Conservation (phyloP, 73 alveolate genomes). For the Symbiodinium natans region DNA sequence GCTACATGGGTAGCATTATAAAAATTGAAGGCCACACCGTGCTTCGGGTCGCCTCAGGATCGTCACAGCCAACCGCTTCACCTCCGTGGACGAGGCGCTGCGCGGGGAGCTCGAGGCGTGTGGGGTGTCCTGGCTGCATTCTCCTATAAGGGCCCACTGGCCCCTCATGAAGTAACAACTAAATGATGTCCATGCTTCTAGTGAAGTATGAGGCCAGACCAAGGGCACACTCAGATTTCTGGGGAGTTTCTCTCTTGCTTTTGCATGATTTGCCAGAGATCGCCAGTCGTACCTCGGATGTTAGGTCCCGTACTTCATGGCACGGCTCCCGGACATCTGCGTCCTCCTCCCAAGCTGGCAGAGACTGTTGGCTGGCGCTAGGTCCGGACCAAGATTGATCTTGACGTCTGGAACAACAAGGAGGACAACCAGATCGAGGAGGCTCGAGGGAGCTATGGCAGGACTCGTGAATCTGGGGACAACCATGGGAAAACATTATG, state of each 20-base stretch:
- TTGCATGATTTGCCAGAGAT: too few relatives aligned
- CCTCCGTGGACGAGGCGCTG: slow-evolving; percentile 58
- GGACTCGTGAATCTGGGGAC: not conserved
- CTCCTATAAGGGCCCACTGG: not conserved
- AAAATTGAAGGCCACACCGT: not conserved
- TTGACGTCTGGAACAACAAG: slow-evolving; percentile 74
- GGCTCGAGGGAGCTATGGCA: not conserved
- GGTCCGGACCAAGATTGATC: slow-evolving; percentile 80
- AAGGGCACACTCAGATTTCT: too few relatives aligned
- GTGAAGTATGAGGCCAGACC: too few relatives aligned
- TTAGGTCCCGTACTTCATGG: slow-evolving; percentile 84
- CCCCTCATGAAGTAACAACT: not conserved
- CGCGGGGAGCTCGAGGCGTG: slow-evolving; percentile 56
- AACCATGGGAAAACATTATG: not conserved
- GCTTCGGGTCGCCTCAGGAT: slow-evolving; percentile 13
- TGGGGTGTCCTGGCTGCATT: slow-evolving; percentile 8
- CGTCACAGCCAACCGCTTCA: slow-evolving; percentile 79
- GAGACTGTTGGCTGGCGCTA: not conserved
- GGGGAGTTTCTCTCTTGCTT: too few relatives aligned
- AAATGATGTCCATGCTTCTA: too few relatives aligned
- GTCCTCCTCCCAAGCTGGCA: not conserved
- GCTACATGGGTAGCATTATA: not conserved
- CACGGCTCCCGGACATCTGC: not conserved
- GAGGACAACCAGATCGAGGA: slow-evolving; percentile 74
- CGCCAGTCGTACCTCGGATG: too few relatives aligned